Base-by-base conservation (phyloP, 352 stramenopile species). In the Achlya hypogyna region DNA sequence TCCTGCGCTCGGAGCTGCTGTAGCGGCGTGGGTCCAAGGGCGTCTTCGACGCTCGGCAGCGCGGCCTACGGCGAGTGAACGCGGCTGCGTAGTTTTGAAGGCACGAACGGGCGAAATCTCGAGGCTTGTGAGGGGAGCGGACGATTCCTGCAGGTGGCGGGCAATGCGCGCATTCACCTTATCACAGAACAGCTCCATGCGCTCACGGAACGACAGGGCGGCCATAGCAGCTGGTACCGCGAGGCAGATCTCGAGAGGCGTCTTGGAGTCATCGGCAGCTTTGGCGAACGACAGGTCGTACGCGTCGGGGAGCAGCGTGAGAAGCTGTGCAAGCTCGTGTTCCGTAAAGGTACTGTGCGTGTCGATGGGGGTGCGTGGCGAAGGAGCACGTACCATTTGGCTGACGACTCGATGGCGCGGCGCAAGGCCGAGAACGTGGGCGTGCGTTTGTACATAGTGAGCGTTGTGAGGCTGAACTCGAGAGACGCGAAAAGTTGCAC, bases 381-480 rank as follows among this genome's bases (percentile, higher is more conserved):
- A 20, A 6, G 14, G 12, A 20, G 18, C 25, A 53, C 47, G 27
- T 27, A 84, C 77, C 66, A 76, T 64, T 91, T 82, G 45, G 71
- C 79, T 29, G 82, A 91, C 67, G 75, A 87, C 72, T 91, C 84
- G 34, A 90, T 71, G 0, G 84, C 73, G 35, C 69, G 78, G 59
- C 89, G 88, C 53, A 88, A 73, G 10, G 78, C 70, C 8, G 76
- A 74, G 23, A 89, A 88, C 51, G 81, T 77, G 14, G 84, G 69
- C 23, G 82, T 82, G 65, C 78, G 82, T 47, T 93, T 81, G 65
- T 91, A 91, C 35, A 93, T 66, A 62, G 74, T 79, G 27, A 91
- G 71, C 9, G 84, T 78, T 54, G 75, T 84, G 28, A 93, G 74
- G 0, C 78, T 75, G 47, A 93, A 91, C 70, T 91, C 82, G 27